Percentiles rank a stretch among this genome's conserved stretches.
These are phyloP conservation scores for Cyberlindnera veronae DNA, from an alignment of 805 yeast species.

Conservation along the genomic window DNA sequence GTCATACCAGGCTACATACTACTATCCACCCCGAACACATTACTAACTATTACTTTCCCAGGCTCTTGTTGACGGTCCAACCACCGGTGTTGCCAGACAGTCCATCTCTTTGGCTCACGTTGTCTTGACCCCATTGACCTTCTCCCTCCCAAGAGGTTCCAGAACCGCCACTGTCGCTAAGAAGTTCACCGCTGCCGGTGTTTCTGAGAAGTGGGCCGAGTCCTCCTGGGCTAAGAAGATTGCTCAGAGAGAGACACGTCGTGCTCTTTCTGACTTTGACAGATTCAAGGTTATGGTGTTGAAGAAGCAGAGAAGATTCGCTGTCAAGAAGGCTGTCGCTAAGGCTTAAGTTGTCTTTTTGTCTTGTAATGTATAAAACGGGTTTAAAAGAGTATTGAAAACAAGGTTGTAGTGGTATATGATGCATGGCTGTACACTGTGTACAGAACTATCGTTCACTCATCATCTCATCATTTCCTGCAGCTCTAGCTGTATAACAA, in stretches of 20 bases:
- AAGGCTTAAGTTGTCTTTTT: slow-evolving; percentile 61
- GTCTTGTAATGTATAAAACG: slow-evolving; percentile 16
- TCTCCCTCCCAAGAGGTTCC: slow-evolving; percentile 92
- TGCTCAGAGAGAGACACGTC: slow-evolving; percentile 91
- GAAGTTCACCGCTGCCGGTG: slow-evolving; percentile 90
- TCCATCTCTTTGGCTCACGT: slow-evolving; percentile 82
- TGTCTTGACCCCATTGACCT: slow-evolving; percentile 88
- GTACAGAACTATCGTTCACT: too few species aligned
- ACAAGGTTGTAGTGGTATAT: too few species aligned
- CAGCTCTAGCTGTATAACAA: too few species aligned
- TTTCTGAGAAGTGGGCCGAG: slow-evolving; percentile 86
- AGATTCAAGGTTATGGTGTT: slow-evolving; percentile 98
- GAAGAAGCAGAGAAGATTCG: slow-evolving; percentile 95
- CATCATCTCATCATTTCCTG: too few species aligned
- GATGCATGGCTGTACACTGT: too few species aligned
- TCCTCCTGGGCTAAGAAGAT: slow-evolving; percentile 98
- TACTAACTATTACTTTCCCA: slow-evolving; percentile 33
- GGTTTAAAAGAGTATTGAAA: slow-evolving; percentile 7
- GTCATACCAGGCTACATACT: too few species aligned
- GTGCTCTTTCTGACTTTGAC: slow-evolving; percentile 93
- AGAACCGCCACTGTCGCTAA: slow-evolving; percentile 80
- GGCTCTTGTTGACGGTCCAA: slow-evolving; percentile 97
- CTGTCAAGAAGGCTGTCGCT: slow-evolving; percentile 94
- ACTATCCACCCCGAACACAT: slow-evolving; percentile 2
- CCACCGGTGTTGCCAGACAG: slow-evolving; percentile 86